Evolutionary conservation across 805 yeast genomes (phyloP).

Genomic region (Wickerhamomyces subpelliculosus): DNA sequence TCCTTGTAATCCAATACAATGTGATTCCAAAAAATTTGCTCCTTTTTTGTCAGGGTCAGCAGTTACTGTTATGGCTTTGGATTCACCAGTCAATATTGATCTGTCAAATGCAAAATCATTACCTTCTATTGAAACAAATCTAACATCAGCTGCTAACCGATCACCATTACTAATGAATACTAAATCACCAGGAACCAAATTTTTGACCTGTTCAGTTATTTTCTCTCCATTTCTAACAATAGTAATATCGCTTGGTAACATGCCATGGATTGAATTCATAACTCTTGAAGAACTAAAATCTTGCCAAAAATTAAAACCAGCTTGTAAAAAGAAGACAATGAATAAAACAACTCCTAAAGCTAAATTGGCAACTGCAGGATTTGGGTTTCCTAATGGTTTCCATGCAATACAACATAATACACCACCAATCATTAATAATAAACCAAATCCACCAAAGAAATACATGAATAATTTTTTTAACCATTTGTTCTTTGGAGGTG

Average conservation of each 20-base stretch:
- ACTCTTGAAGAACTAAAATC: conserved; percentile 41
- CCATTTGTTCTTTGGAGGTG: conserved; percentile 30
- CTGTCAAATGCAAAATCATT: conserved; percentile 38
- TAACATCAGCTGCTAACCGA: conserved; percentile 41
- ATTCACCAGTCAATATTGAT: conserved; percentile 43
- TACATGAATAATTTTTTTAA: conserved; percentile 29
- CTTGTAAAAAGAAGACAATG: conserved; percentile 35
- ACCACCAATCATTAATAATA: conserved; percentile 34
- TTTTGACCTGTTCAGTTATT: conserved; percentile 24
- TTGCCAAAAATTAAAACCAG: conserved; percentile 37
- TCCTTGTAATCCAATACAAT: conserved; percentile 40
- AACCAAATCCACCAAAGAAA: conserved; percentile 44
- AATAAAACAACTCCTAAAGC: conserved; percentile 35
- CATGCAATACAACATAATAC: conserved; percentile 35
- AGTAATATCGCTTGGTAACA: conserved; percentile 34
- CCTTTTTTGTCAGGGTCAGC: conserved; percentile 21
- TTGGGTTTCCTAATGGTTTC: conserved; percentile 42
- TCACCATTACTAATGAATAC: conserved; percentile 30
- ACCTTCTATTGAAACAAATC: conserved; percentile 29
- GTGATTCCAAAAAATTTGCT: conserved; percentile 35
- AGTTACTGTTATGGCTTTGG: conserved; percentile 32
- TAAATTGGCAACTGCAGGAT: conserved; percentile 35
- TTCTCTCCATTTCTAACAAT: conserved; percentile 30
- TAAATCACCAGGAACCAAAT: conserved; percentile 40
- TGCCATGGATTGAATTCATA: conserved; percentile 38